phyloP scores from a whole-genome alignment of 805 yeast species.

The Kodamaea hsintzibuensis region DNA sequence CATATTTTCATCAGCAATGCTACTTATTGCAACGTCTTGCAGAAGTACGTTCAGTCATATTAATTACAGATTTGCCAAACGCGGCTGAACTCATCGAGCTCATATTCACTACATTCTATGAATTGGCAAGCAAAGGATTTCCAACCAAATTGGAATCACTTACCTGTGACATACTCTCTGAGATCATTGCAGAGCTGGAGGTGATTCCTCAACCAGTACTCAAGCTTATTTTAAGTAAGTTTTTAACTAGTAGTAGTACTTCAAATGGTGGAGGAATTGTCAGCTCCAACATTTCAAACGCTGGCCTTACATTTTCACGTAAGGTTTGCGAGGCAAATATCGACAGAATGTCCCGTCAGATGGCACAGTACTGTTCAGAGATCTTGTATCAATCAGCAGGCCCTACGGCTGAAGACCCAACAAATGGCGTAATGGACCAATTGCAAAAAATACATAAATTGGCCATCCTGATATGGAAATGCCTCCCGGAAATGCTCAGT shows the following conservation, averaged over 20 bases:
- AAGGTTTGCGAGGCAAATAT: slow-evolving; percentile 67
- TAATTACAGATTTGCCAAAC: slow-evolving; percentile 73
- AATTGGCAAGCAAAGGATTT: slow-evolving; percentile 41
- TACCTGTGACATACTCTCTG: slow-evolving; percentile 70
- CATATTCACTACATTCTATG: slow-evolving; percentile 65
- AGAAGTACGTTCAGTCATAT: slow-evolving; percentile 71
- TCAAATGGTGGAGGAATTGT: slow-evolving; percentile 19
- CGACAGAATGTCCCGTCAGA: slow-evolving; percentile 71
- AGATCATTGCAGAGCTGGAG: slow-evolving; percentile 70
- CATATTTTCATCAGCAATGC: slow-evolving; percentile 62
- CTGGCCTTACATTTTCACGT: slow-evolving; percentile 66
- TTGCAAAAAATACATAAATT: slow-evolving; percentile 51
- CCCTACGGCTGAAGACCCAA: background rate
- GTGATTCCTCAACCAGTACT: slow-evolving; percentile 60
- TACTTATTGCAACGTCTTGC: slow-evolving; percentile 68
- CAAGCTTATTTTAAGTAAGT: slow-evolving; percentile 64
- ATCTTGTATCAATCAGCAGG: slow-evolving; percentile 52
- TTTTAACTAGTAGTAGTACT: slow-evolving; percentile 33
- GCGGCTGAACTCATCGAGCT: slow-evolving; percentile 53
- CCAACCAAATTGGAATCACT: slow-evolving; percentile 58
- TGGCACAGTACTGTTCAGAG: slow-evolving; percentile 81
- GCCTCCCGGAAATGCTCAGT: slow-evolving; percentile 70
- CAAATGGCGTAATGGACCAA: slow-evolving; percentile 24
- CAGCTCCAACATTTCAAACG: slow-evolving; percentile 36
- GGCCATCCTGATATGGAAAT: slow-evolving; percentile 69